phyloP scores from a whole-genome alignment of 2,329 filamentous ascomycete genomes.

The Talaromyces amestolkiae region DNA sequence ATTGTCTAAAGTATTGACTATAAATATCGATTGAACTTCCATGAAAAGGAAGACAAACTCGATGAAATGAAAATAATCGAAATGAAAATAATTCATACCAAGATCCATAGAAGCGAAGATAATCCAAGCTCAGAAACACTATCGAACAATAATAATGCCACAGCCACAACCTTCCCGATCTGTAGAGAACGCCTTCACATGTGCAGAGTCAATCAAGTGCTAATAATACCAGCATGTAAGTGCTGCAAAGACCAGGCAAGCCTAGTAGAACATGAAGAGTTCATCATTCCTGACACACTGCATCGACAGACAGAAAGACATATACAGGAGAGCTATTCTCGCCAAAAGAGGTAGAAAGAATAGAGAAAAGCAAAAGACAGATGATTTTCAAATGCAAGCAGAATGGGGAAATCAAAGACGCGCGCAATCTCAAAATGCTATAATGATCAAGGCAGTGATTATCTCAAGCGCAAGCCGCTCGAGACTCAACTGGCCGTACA shows the following conservation, averaged over 20 bases:
- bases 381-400: constrained; percentile 2
- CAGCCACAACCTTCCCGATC: constrained; percentile 3
- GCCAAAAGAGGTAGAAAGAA: constrained; percentile 13
- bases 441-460: constrained; percentile 8
- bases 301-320: background rate
- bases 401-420: constrained; percentile 9
- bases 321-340: background rate
- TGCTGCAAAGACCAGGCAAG: constrained; percentile 10
- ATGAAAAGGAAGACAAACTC: background rate
- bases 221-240: constrained; percentile 12
- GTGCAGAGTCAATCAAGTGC: constrained; percentile 9
- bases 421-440: constrained; percentile 14
- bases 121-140: background rate
- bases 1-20: background rate
- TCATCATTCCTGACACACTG: background rate
- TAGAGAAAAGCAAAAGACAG: constrained; percentile 14
- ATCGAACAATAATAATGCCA: background rate
- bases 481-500: constrained; percentile 23
- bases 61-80: too few relatives aligned
- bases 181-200: constrained; percentile 14
- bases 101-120: background rate
- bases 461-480: background rate
- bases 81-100: background rate
- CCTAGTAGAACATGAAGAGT: constrained; percentile 2
- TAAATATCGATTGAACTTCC: background rate